Evolutionary conservation across 257 asterid species (phyloP).

Genomic region (Henckelia pumila): DNA sequence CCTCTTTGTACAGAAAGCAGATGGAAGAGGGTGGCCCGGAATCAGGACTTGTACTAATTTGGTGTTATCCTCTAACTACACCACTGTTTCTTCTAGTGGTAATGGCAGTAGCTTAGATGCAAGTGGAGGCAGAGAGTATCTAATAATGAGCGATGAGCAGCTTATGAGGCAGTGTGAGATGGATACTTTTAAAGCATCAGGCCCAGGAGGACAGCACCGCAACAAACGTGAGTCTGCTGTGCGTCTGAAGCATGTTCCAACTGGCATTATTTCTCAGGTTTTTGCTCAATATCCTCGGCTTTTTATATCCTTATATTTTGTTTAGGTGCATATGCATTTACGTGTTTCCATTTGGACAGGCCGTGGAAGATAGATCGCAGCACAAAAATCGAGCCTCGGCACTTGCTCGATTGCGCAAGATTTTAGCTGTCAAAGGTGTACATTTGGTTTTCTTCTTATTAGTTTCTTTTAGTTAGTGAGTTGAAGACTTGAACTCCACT

Average conservation of each 20-base stretch:
- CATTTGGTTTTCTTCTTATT: constrained; percentile 4
- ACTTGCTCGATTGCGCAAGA: constrained; percentile 64
- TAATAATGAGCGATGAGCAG: constrained; percentile 71
- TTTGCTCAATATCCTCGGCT: constrained; percentile 7
- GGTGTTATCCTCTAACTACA: constrained; percentile 30
- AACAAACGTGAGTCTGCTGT: constrained; percentile 97
- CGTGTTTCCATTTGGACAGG: constrained; percentile 47
- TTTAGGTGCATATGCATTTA: constrained; percentile 16
- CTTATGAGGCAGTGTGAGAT: constrained; percentile 83
- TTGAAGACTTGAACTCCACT: constrained; percentile 13
- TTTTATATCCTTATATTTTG: constrained; percentile 9
- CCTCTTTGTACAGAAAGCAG: constrained; percentile 18
- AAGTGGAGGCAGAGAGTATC: constrained; percentile 52
- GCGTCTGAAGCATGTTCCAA: constrained; percentile 91
- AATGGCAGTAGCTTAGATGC: constrained; percentile 19
- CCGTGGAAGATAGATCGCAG: constrained; percentile 25
- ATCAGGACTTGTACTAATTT: constrained; percentile 18
- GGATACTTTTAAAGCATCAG: constrained; percentile 79
- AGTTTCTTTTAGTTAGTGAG: neutral
- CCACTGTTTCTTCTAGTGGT: constrained; percentile 25
- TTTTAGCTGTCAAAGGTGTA: constrained; percentile 81
- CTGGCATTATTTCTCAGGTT: constrained; percentile 88
- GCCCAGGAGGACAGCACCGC: constrained; percentile 99
- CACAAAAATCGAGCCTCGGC: constrained; percentile 44
- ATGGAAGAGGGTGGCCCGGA: constrained; percentile 22